Evolutionary conservation across 176 grass and related monocot species (phyloP).

Genomic region (Elaeis guineensis): DNA sequence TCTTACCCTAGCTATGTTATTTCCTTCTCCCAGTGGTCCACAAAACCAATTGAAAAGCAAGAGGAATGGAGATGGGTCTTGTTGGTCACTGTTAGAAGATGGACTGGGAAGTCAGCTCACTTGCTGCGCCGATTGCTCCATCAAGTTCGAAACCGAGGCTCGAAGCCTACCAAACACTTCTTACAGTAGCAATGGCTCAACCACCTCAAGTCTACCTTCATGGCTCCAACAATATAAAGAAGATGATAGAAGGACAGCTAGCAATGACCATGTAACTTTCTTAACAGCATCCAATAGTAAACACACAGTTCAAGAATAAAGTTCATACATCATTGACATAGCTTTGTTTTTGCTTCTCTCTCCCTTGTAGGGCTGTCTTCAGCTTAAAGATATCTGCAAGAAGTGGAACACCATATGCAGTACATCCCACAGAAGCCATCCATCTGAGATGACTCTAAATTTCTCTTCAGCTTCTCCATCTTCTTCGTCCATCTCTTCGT

Average conservation of each 20-base stretch:
- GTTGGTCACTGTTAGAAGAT: too few species aligned
- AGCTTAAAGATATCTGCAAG: constrained; percentile 45
- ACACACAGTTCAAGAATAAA: not conserved
- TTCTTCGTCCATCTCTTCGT: constrained; percentile 25
- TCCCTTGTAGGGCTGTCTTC: constrained; percentile 30
- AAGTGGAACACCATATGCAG: constrained; percentile 44
- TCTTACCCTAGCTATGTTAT: not conserved
- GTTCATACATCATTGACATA: not conserved
- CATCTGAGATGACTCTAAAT: constrained; percentile 29
- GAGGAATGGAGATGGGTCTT: too few species aligned
- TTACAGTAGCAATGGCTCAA: constrained; percentile 10
- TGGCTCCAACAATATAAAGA: constrained; percentile 63
- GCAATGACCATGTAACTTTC: constrained; percentile 34
- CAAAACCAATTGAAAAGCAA: constrained; percentile 7
- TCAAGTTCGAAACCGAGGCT: not conserved
- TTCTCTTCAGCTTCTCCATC: constrained; percentile 30
- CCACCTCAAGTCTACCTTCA: constrained; percentile 50
- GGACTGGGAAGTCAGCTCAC: too few species aligned
- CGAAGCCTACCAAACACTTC: constrained; percentile 4
- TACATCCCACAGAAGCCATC: constrained; percentile 25
- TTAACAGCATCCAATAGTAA: too few species aligned
- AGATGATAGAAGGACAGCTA: not conserved
- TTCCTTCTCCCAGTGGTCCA: constrained; percentile 24
- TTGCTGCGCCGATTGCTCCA: not conserved
- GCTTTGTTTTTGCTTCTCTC: not conserved